These are phyloP conservation scores for Eucalyptus brandiana DNA, from an alignment of 345 rosid species.

Conservation along the genomic window DNA sequence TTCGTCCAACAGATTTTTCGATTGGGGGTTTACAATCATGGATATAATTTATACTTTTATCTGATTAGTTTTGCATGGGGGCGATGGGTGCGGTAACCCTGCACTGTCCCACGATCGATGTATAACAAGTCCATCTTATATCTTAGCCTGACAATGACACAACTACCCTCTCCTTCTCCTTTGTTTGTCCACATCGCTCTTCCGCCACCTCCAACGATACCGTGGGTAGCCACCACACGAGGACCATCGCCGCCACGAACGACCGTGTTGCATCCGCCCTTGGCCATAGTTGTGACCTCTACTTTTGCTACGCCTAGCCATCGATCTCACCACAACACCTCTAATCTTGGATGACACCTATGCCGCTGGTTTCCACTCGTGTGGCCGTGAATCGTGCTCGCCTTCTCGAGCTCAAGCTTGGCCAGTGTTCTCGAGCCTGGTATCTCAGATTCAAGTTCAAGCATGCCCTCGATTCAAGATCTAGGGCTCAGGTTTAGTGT, in stretches of 20 bases:
- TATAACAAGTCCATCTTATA: not conserved
- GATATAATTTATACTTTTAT: not conserved
- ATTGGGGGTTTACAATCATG: not conserved
- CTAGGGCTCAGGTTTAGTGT: not conserved
- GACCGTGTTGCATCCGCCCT: not conserved
- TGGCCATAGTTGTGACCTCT: not conserved
- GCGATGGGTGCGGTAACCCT: not conserved
- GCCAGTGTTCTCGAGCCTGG: not conserved
- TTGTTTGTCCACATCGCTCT: not conserved
- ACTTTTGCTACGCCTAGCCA: not conserved
- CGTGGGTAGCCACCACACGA: not conserved
- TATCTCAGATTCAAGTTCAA: not conserved
- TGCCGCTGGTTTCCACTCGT: too few relatives aligned
- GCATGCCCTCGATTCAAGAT: not conserved
- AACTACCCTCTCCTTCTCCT: not conserved
- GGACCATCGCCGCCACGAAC: not conserved
- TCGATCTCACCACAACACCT: not conserved
- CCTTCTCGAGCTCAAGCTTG: not conserved
- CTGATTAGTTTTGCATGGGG: not conserved
- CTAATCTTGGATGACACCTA: not conserved
- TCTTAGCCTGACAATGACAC: not conserved
- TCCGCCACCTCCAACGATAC: not conserved
- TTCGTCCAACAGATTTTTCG: not conserved
- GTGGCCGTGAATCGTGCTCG: not conserved
- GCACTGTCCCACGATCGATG: not conserved